phyloP scores from a whole-genome alignment of 2,329 filamentous ascomycete genomes.

The Cladosporium colombiae region DNA sequence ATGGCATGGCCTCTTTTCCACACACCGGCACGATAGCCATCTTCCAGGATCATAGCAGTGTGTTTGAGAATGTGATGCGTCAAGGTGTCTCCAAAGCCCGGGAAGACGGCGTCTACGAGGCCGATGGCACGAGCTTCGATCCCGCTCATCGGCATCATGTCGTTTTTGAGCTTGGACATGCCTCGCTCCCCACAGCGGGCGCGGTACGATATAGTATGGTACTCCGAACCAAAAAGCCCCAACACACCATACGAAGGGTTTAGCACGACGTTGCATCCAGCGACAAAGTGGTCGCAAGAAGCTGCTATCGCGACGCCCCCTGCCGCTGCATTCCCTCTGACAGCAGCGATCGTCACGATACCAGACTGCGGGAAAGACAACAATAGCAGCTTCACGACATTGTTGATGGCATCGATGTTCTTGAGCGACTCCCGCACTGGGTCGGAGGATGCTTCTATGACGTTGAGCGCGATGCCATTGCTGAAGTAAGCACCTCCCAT shows the following conservation, averaged over 20 bases:
- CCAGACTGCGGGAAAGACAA: constrained; percentile 40
- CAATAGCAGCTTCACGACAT: constrained; percentile 43
- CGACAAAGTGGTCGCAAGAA: constrained; percentile 42
- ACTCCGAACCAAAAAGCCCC: constrained; percentile 44
- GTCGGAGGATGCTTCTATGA: constrained; percentile 45
- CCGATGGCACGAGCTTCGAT: constrained; percentile 41
- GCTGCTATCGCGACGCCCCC: constrained; percentile 47
- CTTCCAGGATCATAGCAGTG: too few relatives aligned
- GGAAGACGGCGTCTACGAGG: constrained; percentile 44
- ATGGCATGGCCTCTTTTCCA: too few relatives aligned
- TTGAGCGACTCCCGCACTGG: constrained; percentile 44
- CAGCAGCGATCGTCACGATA: constrained; percentile 43
- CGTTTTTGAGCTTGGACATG: constrained; percentile 36
- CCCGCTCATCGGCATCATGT: constrained; percentile 44
- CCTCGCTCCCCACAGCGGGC: constrained; percentile 41
- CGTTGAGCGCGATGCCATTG: constrained; percentile 48
- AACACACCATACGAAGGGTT: constrained; percentile 46
- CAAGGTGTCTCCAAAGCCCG: constrained; percentile 31
- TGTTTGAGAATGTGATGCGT: too few relatives aligned
- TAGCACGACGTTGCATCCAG: constrained; percentile 42
- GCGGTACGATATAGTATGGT: constrained; percentile 44
- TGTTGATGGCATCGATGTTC: constrained; percentile 49
- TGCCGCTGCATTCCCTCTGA: constrained; percentile 48
- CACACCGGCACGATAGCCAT: too few relatives aligned
- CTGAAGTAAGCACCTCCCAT: constrained; percentile 48